Base-by-base conservation (phyloP, 305 asterid genomes). In the Rubia peregrina region DNA sequence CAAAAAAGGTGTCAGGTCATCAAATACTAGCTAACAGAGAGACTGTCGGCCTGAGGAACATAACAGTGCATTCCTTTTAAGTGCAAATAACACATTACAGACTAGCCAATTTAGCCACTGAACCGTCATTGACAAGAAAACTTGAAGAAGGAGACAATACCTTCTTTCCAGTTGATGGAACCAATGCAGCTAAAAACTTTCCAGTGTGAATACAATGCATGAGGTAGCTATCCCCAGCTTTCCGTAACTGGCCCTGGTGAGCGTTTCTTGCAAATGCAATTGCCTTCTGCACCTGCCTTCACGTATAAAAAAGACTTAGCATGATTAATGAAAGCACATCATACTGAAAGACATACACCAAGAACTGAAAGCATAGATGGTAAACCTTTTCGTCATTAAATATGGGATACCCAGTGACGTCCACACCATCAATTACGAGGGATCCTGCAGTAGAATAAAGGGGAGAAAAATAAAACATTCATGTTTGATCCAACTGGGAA, bases 261-360 rank as follows among this genome's bases (percentile, higher is more conserved):
- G 98, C 97, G 74, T 83, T 85, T 87, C 85, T 87, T 71, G 97
- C 96, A 84, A 93, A 93, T 68, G 85, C 86, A 82, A 93, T 85
- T 77, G 98, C 98, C 87, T 88, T 93, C 68, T 83, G 96, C 92
- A 93, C 98, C 98, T 91, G 97, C 91, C 96, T 91, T 89, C 87
- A 85, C 83, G 83, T 70, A 79, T 77, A 69, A 84, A 85, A 78
- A 74, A 17, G 2, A 80, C 84, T 88, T 74, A 83, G 85, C 51
- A 68, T 73, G 80, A 73, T 12, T 56, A 36, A 62, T 76, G 44
- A 78, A 73, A 80, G 71, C 71, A 71, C 22, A 14, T 16, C 56
- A 51, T 51, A 7, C 21, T 16, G 72, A 66, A 55, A 64, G 55
- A 70, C 61, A 65, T 69, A 79, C n/a, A 73, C 64, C 17, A 77